Evolutionary conservation across 2,329 filamentous ascomycete genomes (phyloP).

Genomic region (Gnomoniopsis sp.): DNA sequence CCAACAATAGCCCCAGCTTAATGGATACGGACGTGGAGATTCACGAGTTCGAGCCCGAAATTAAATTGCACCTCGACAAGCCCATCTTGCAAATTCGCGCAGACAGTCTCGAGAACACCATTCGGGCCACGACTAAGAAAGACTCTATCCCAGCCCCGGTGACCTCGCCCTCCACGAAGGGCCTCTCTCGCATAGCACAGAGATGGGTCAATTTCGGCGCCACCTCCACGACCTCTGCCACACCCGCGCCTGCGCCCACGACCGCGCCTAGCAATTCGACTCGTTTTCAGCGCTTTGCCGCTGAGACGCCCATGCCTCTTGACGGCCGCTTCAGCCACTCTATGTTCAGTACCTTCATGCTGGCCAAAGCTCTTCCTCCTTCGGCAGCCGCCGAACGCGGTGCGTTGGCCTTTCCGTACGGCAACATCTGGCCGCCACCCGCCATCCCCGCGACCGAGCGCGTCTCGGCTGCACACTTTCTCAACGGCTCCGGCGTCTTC

Average conservation of each 20-base stretch:
- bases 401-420: slow-evolving; percentile 38
- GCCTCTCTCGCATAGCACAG: background rate
- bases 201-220: background rate
- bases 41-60: slow-evolving; percentile 66
- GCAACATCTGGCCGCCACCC: slow-evolving; percentile 71
- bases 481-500: background rate
- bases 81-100: slow-evolving; percentile 60
- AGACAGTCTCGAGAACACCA: slow-evolving; percentile 23
- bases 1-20: slow-evolving; percentile 48
- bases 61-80: slow-evolving; percentile 69
- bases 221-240: background rate
- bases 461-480: slow-evolving; percentile 31
- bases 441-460: slow-evolving; percentile 63
- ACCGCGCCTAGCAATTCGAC: background rate
- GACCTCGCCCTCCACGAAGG: background rate
- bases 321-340: slow-evolving; percentile 39
- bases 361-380: slow-evolving; percentile 51
- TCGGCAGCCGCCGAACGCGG: slow-evolving; percentile 31
- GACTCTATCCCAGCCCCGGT: background rate
- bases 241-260: background rate
- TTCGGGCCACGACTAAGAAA: slow-evolving; percentile 13
- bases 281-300: slow-evolving; percentile 37
- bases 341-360: slow-evolving; percentile 65
- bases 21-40: slow-evolving; percentile 64
- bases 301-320: slow-evolving; percentile 52